These are phyloP conservation scores for Vishniacozyma victoriae DNA, from an alignment of 768 basidiomycete species.

Conservation along the genomic window DNA sequence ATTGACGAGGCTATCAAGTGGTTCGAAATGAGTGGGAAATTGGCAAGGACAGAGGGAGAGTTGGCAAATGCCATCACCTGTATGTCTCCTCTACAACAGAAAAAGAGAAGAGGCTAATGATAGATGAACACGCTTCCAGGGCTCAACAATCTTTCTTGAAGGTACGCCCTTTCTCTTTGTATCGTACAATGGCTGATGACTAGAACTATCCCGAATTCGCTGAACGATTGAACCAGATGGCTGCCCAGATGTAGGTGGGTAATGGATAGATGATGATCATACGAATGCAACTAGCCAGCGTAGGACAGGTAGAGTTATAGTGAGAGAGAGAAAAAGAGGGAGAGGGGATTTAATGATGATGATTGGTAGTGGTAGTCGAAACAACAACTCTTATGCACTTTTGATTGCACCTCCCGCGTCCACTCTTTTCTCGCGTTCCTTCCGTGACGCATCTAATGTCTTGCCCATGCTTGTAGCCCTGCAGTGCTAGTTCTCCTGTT, in stretches of 20 bases:
- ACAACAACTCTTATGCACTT: background rate
- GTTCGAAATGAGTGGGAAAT: constrained; percentile 75
- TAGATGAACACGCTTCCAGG: constrained; percentile 61
- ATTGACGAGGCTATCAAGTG: constrained; percentile 77
- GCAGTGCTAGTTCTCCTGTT: too few relatives aligned
- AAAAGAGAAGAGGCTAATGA: background rate
- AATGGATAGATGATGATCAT: background rate
- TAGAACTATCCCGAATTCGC: constrained; percentile 74
- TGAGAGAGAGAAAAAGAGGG: background rate
- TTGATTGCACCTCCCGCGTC: too few relatives aligned
- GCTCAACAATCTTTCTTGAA: constrained; percentile 77
- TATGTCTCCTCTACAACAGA: constrained; percentile 49
- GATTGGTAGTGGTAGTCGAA: background rate
- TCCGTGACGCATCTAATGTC: too few relatives aligned
- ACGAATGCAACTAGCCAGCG: background rate
- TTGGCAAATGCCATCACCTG: constrained; percentile 51
- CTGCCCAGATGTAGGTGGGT: constrained; percentile 26
- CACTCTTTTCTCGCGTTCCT: too few relatives aligned
- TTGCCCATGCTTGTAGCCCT: too few relatives aligned
- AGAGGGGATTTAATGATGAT: background rate
- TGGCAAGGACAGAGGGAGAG: constrained; percentile 87
- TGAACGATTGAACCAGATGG: constrained; percentile 46
- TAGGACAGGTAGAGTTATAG: background rate
- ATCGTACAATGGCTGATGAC: background rate
- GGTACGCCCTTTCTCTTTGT: constrained; percentile 9